These are phyloP conservation scores for Colletotrichum orchidophilum DNA, from an alignment of 2,329 filamentous ascomycete genomes.

Conservation along the genomic window DNA sequence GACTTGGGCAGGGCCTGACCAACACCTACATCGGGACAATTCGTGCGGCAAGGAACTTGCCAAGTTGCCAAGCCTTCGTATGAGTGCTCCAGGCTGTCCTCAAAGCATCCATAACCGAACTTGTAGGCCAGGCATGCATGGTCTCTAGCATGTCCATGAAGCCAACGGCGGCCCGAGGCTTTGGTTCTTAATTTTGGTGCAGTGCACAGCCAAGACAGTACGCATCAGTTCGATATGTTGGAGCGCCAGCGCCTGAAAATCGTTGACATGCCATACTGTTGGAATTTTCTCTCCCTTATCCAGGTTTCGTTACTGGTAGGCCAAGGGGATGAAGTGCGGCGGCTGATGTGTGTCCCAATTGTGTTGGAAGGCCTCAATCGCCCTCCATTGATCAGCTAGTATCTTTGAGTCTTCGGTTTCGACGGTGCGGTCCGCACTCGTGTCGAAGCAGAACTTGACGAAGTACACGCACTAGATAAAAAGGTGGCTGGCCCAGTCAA, in stretches of 20 bases:
- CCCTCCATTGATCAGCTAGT: slow-evolving; percentile 48
- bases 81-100: slow-evolving; percentile 58
- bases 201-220: slow-evolving; percentile 68
- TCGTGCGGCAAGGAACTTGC: slow-evolving; percentile 58
- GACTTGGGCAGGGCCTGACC: no score
- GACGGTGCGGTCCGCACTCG: neutral
- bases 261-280: slow-evolving; percentile 48
- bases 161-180: slow-evolving; percentile 56
- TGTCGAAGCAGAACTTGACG: slow-evolving; percentile 68
- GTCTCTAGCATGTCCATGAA: slow-evolving; percentile 56
- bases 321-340: slow-evolving; percentile 63
- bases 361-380: slow-evolving; percentile 54
- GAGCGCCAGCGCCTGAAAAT: slow-evolving; percentile 8
- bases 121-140: slow-evolving; percentile 62
- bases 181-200: slow-evolving; percentile 52
- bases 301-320: slow-evolving; percentile 47
- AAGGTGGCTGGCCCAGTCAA: slow-evolving; percentile 68
- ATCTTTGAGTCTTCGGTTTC: slow-evolving; percentile 40
- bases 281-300: slow-evolving; percentile 59
- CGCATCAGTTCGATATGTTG: slow-evolving; percentile 11
- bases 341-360: slow-evolving; percentile 59
- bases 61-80: slow-evolving; percentile 36
- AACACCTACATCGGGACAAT: no score
- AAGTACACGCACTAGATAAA: slow-evolving; percentile 71
- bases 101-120: slow-evolving; percentile 54